Conservation (phyloP, 768 basidiomycete species). For the Melanogaster broomeanus region DNA sequence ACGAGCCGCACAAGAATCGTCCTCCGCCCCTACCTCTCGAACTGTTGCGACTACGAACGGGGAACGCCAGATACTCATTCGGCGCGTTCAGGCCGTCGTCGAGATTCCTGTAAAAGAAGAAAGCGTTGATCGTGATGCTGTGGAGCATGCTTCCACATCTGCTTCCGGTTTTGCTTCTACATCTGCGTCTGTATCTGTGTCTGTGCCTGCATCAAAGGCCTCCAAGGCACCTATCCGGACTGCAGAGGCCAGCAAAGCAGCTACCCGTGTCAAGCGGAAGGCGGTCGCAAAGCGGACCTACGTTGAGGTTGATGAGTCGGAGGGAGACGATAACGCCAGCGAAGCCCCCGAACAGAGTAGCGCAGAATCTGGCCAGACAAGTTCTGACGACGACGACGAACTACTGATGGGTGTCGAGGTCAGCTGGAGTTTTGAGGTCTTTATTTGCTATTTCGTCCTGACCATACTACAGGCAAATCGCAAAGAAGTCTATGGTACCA, state of each 20-base stretch:
- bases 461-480: conserved; percentile 39
- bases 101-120: conserved; percentile 68
- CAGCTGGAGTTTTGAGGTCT: conserved; percentile 9
- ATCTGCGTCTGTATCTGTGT: conserved; percentile 11
- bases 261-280: conserved; percentile 22
- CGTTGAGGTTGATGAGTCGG: conserved; percentile 30
- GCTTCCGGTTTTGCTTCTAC: conserved; percentile 12
- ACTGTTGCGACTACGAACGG: conserved; percentile 9
- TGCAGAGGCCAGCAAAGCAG: neutral
- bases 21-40: neutral
- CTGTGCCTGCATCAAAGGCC: conserved; percentile 6
- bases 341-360: conserved; percentile 11
- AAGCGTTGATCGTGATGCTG: conserved; percentile 45
- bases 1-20: conserved; percentile 13
- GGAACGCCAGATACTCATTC: conserved; percentile 42
- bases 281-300: conserved; percentile 24
- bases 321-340: conserved; percentile 15
- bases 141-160: conserved; percentile 9
- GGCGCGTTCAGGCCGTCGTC: conserved; percentile 61
- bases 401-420: conserved; percentile 65
- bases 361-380: conserved; percentile 13
- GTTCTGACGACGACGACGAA: conserved; percentile 56
- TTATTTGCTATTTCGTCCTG: neutral
- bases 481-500: conserved; percentile 36
- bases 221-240: conserved; percentile 9